Evolutionary conservation across 1,284 basidiomycete species (phyloP).

Genomic region (Ustilago hordei): DNA sequence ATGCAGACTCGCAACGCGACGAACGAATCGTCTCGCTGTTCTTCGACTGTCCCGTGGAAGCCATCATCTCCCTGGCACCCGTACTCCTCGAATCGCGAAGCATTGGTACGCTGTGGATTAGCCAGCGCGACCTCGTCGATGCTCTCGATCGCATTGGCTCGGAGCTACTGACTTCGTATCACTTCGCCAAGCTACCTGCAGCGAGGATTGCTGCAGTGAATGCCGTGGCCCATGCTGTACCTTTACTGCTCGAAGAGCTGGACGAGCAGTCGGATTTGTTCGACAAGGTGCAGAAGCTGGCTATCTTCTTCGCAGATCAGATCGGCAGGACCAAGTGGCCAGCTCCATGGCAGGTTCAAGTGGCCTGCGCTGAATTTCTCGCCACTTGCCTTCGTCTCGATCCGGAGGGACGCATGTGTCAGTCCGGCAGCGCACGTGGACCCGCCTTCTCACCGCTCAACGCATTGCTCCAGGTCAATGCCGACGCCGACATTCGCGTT

Average conservation of each 20-base stretch:
- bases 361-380: constrained; percentile 75
- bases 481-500: constrained; percentile 85
- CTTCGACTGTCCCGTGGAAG: constrained; percentile 31
- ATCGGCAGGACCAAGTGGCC: constrained; percentile 33
- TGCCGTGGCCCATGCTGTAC: constrained; percentile 20
- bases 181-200: constrained; percentile 19
- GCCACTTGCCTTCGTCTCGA: constrained; percentile 71
- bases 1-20: constrained; percentile 17
- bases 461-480: constrained; percentile 36
- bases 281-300: constrained; percentile 38
- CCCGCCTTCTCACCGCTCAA: constrained; percentile 7
- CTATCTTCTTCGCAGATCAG: constrained; percentile 41
- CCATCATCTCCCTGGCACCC: constrained; percentile 17
- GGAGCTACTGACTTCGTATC: constrained; percentile 38
- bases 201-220: constrained; percentile 28
- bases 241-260: constrained; percentile 16
- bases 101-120: constrained; percentile 29
- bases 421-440: constrained; percentile 16
- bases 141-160: constrained; percentile 39
- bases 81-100: constrained; percentile 23
- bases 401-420: constrained; percentile 14
- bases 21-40: constrained; percentile 25
- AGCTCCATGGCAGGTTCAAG: constrained; percentile 50
- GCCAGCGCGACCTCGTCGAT: constrained; percentile 38
- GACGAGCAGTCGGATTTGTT: constrained; percentile 39